Percentiles rank a stretch among this genome's conserved stretches.
These are phyloP conservation scores for Serendipita vermifera DNA, from an alignment of 768 basidiomycete genomes.

Conservation along the genomic window DNA sequence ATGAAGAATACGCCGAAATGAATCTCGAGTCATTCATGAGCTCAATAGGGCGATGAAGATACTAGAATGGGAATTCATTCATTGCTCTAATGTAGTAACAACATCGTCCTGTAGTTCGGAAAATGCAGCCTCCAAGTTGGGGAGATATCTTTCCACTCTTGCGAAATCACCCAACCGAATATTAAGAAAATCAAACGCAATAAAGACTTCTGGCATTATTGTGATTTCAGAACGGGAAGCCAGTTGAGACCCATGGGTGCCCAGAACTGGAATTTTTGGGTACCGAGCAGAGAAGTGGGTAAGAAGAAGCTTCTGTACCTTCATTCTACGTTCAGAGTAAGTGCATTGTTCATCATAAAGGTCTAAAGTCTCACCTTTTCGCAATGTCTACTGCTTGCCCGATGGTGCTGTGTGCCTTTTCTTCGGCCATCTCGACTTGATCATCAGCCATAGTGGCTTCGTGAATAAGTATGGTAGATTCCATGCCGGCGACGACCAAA, in stretches of 20 bases:
- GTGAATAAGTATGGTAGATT: slow-evolving; percentile 77
- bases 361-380: slow-evolving; percentile 35
- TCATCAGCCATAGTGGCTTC: slow-evolving; percentile 90
- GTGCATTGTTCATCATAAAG: background rate
- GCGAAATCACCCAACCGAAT: slow-evolving; percentile 4
- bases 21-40: slow-evolving; percentile 82
- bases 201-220: background rate
- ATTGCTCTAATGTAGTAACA: background rate
- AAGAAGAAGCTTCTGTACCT: slow-evolving; percentile 69
- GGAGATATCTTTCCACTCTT: background rate
- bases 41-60: slow-evolving; percentile 45
- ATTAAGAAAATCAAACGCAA: background rate
- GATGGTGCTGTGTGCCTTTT: slow-evolving; percentile 82
- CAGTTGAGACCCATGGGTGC: background rate
- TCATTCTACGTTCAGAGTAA: slow-evolving; percentile 45
- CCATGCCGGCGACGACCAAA: slow-evolving; percentile 49
- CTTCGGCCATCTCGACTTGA: slow-evolving; percentile 52
- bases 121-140: background rate
- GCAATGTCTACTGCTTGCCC: slow-evolving; percentile 77
- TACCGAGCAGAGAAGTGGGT: slow-evolving; percentile 95
- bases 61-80: background rate
- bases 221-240: background rate
- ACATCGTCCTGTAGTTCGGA: background rate
- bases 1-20: slow-evolving; percentile 83
- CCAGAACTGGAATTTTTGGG: slow-evolving; percentile 56